Base-by-base conservation (phyloP, 2,329 filamentous ascomycete species). In the Diplodia sapinea region DNA sequence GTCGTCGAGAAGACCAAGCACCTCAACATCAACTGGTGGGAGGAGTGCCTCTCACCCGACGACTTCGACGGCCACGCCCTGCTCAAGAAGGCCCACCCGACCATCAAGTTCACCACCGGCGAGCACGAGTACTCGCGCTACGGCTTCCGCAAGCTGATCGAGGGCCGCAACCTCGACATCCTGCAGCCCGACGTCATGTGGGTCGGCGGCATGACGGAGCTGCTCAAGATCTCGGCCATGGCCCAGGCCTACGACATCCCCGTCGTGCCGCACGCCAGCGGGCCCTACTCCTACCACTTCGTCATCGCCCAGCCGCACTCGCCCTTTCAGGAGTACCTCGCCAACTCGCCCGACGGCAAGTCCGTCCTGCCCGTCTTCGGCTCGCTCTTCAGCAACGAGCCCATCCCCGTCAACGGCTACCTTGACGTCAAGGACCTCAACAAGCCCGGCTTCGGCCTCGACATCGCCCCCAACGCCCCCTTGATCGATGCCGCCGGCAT, bases 171-270 rank as follows among this genome's bases (percentile, higher is more conserved):
- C 80, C 83, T 97, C 69, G 94, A 97, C 78, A 96, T 97, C 73
- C 88, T 97, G 74, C 94, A 97, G 81, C 94, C 94, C 15, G 94
- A 97, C 76, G 93, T 97, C 71, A 97, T 97, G 94, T 97, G 94
- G 94, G 88, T 97, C 15, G 94, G 94, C 70, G 94, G 94, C 70
- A 79, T 97, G 84, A 97, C 94, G 0, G 94, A 97, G 80, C 85
- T 97, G 68, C 88, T 97, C 71, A 95, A 93, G 80, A 90, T 97
- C 64, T 87, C 93, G 17, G 91, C 93, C 65, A 90, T 96, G 87
- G 94, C 94, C 4, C 88, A 93, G 4, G 94, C 94, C 26, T 97
- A 97, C 79, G 94, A 97, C 75, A 91, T 97, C 69, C 94, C 94
- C 13, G 93, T 97, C 17, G 92, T 97, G 15, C 94, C 94, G n/a